A percentile compares a stretch with the other conserved stretches of the same genome.
phyloP scores from a whole-genome alignment of 345 rosid species.

The Sisymbrium irio region DNA sequence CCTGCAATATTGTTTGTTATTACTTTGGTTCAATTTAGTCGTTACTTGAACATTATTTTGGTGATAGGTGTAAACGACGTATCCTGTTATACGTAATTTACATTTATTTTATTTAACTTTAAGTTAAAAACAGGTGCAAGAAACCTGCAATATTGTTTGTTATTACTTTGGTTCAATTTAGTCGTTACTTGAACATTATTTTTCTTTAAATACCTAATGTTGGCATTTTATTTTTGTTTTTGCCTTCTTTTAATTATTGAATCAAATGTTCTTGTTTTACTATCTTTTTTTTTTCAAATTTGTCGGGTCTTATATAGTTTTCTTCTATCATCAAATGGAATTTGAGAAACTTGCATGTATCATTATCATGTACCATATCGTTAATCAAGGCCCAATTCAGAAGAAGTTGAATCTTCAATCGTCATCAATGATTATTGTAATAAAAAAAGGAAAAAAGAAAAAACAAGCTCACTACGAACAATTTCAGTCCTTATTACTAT shows the following conservation, averaged over 20 bases:
- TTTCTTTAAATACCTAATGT: not conserved
- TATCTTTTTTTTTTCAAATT: not conserved
- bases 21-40: not conserved
- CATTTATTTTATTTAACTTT: no score
- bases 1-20: no score
- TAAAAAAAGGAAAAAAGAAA: not conserved
- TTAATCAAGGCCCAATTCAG: slow-evolving; percentile 15
- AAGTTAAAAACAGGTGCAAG: no score
- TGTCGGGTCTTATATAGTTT: not conserved
- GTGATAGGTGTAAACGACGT: no score
- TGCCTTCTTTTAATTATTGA: not conserved
- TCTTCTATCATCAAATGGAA: not conserved
- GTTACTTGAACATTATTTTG: not conserved
- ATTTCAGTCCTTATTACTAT: no score
- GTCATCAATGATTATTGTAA: not conserved
- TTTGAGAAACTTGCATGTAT: not conserved
- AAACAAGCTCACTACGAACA: no score
- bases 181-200: not conserved
- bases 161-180: not conserved
- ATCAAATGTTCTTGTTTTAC: not conserved
- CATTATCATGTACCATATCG: slow-evolving; percentile 11
- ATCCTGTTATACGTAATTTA: no score
- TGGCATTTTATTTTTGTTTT: not conserved
- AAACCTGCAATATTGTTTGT: no score
- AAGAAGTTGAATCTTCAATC: not conserved